phyloP scores from a whole-genome alignment of 164 flowering plant genomes.

The Tetrastigma voinierianum region DNA sequence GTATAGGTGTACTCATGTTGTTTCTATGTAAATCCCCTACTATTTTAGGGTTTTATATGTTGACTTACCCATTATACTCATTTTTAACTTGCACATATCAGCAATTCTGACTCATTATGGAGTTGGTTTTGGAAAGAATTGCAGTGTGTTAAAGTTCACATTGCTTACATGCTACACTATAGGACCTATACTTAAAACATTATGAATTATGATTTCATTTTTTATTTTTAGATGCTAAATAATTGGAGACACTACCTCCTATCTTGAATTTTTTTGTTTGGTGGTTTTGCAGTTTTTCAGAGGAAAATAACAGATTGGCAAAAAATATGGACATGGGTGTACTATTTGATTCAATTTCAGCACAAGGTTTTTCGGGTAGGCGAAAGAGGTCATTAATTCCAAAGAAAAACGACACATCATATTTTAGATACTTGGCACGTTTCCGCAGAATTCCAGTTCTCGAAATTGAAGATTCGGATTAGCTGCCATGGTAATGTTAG shows the following conservation, averaged over 20 bases:
- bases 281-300: slow-evolving; percentile 31
- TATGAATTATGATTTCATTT: not conserved
- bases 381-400: slow-evolving; percentile 50
- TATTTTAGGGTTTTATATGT: too few relatives aligned
- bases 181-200: not conserved
- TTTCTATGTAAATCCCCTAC: too few relatives aligned
- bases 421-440: slow-evolving; percentile 42
- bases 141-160: not conserved
- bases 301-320: slow-evolving; percentile 28
- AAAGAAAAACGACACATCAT: slow-evolving; percentile 26
- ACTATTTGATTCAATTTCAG: slow-evolving; percentile 46
- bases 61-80: too few relatives aligned
- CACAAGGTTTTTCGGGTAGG: slow-evolving; percentile 49
- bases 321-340: slow-evolving; percentile 43
- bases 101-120: too few relatives aligned
- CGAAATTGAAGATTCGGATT: slow-evolving; percentile 41
- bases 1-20: too few relatives aligned
- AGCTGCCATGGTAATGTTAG: slow-evolving; percentile 2
- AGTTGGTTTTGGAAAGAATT: too few relatives aligned
- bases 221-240: not conserved
- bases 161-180: not conserved
- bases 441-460: slow-evolving; percentile 53
- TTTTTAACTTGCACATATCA: too few relatives aligned
- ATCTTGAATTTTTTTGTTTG: not conserved
- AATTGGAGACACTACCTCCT: not conserved